phyloP scores from a whole-genome alignment of 2,329 filamentous ascomycete species.

The Aspergillus sp. region DNA sequence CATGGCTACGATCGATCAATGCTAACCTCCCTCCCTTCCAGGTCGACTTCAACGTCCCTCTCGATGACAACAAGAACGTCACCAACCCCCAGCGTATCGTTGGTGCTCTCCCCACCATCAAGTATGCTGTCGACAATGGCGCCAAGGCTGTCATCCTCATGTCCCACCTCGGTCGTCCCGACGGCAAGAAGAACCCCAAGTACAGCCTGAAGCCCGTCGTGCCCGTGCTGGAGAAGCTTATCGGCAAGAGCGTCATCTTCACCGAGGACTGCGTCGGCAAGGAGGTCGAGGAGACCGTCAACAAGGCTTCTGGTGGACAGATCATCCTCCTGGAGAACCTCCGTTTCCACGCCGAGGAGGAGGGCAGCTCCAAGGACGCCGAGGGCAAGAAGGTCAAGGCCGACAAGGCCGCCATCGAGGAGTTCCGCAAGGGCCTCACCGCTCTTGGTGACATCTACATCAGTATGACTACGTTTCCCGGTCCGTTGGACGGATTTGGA shows the following conservation, averaged over 20 bases:
- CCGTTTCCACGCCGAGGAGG: constrained; percentile 97
- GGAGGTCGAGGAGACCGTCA: constrained; percentile 86
- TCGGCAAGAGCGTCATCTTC: constrained; percentile 81
- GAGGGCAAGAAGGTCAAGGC: constrained; percentile 98
- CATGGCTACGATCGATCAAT: background rate
- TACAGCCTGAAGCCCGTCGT: constrained; percentile 94
- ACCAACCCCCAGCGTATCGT: constrained; percentile 99
- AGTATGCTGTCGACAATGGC: constrained; percentile 84
- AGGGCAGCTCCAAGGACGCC: constrained; percentile 90
- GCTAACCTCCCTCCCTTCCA: constrained; percentile 39
- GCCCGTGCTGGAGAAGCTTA: constrained; percentile 84
- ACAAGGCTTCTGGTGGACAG: constrained; percentile 75
- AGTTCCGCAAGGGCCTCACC: constrained; percentile 94
- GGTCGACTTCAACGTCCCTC: constrained; percentile 99
- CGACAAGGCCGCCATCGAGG: constrained; percentile 85
- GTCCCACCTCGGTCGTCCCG: constrained; percentile 96
- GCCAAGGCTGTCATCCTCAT: constrained; percentile 94
- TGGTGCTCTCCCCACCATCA: constrained; percentile 92
- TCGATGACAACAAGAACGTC: constrained; percentile 87
- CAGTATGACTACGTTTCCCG: constrained; percentile 63
- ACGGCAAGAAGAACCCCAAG: constrained; percentile 85
- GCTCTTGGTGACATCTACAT: constrained; percentile 93
- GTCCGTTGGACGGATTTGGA: background rate
- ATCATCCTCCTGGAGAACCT: constrained; percentile 95
- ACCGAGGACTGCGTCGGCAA: constrained; percentile 86